A percentile compares a stretch with the other conserved stretches of the same genome.
Evolutionary conservation across 495 filamentous ascomycete species (phyloP).

Genomic region (Apodospora peruviana): DNA sequence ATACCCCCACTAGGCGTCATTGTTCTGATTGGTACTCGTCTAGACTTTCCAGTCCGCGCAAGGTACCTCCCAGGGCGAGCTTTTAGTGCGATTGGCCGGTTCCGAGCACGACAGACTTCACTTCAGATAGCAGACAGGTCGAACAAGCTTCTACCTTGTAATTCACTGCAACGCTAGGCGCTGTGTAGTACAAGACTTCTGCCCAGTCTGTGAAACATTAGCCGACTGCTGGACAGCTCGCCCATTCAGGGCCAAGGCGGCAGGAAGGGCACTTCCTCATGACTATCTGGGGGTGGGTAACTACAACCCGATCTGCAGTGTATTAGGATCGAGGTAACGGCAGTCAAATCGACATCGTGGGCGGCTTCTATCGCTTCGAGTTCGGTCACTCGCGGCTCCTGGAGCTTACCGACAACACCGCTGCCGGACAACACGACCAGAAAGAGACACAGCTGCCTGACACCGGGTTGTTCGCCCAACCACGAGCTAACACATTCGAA

Average conservation of each 20-base stretch:
- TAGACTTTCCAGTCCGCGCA: not conserved
- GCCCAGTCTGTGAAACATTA: not conserved
- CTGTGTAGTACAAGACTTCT: too few species aligned
- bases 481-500: conserved; percentile 8
- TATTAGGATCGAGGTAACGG: not conserved
- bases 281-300: too few species aligned
- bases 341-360: not conserved
- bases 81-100: not conserved
- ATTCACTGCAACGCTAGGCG: too few species aligned
- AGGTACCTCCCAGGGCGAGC: not conserved
- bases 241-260: too few species aligned
- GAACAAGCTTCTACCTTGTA: too few species aligned
- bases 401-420: not conserved
- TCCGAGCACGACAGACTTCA: not conserved
- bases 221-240: not conserved
- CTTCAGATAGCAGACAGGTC: not conserved
- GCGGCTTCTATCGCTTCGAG: not conserved
- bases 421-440: not conserved
- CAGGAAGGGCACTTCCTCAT: too few species aligned
- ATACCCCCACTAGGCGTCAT: not conserved
- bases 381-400: not conserved
- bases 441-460: not conserved
- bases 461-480: not conserved
- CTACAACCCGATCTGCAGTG: not conserved
- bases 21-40: conserved; percentile 2